Percentiles rank a stretch among this genome's conserved stretches.
Evolutionary conservation across 148 eudicot species (phyloP).

Genomic region (Amaranthus cruentus): DNA sequence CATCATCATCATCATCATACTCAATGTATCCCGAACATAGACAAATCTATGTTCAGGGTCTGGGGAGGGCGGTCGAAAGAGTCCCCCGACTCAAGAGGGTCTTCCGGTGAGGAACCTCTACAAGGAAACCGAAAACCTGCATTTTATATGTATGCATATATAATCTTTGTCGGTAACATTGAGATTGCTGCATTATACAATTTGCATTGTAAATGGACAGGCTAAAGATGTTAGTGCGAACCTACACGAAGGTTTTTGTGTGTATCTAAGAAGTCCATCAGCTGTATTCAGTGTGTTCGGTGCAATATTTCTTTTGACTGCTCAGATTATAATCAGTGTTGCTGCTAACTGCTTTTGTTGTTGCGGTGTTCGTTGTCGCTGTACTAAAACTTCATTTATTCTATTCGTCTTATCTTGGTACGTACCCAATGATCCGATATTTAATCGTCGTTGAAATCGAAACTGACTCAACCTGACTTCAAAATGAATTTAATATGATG

Average conservation of each 20-base stretch:
- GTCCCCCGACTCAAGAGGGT: too few relatives aligned
- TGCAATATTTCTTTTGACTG: constrained; percentile 6
- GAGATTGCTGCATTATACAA: too few relatives aligned
- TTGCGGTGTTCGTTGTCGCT: not conserved
- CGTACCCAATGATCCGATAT: not conserved
- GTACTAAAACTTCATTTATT: not conserved
- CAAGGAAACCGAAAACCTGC: too few relatives aligned
- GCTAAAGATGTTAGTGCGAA: not conserved
- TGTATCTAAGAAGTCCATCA: constrained; percentile 13
- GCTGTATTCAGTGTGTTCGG: constrained; percentile 15
- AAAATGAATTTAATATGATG: too few relatives aligned
- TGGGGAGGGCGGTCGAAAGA: too few relatives aligned
- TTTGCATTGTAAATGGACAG: not conserved
- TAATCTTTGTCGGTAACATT: too few relatives aligned
- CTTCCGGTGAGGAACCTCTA: too few relatives aligned
- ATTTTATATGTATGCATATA: too few relatives aligned
- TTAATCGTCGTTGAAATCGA: not conserved
- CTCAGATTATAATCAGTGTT: constrained; percentile 9
- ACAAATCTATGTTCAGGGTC: too few relatives aligned
- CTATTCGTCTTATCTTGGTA: constrained; percentile 26
- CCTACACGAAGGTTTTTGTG: not conserved
- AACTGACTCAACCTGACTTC: too few relatives aligned
- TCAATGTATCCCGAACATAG: too few relatives aligned
- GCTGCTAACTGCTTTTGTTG: constrained; percentile 22
- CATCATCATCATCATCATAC: too few relatives aligned